These are phyloP conservation scores for Neurospora hispaniola DNA, from an alignment of 495 filamentous ascomycete genomes.

Conservation along the genomic window DNA sequence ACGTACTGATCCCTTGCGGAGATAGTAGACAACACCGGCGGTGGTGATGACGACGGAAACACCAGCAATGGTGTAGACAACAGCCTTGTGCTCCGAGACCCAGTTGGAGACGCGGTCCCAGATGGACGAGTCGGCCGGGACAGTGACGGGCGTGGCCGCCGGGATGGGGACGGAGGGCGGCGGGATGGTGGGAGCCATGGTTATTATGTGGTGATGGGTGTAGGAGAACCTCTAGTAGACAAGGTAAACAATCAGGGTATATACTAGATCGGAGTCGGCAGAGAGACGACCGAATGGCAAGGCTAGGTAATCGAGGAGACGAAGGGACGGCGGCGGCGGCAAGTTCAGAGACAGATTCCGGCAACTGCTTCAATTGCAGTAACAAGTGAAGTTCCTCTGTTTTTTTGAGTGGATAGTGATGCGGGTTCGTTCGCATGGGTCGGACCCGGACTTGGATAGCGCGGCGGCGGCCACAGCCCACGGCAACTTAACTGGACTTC, in stretches of 20 bases:
- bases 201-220: background rate
- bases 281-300: slow-evolving; percentile 5
- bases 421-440: background rate
- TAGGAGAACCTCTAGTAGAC: background rate
- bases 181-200: slow-evolving; percentile 33
- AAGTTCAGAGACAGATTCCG: background rate
- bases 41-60: slow-evolving; percentile 82
- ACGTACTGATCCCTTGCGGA: slow-evolving; percentile 42
- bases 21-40: slow-evolving; percentile 86
- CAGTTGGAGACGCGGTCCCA: slow-evolving; percentile 87
- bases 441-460: background rate
- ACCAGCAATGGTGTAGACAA: slow-evolving; percentile 92
- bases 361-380: background rate
- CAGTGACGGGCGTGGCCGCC: slow-evolving; percentile 23
- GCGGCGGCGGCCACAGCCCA: background rate
- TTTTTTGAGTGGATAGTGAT: slow-evolving; percentile 1
- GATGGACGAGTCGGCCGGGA: slow-evolving; percentile 50
- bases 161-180: slow-evolving; percentile 31
- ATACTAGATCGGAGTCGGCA: slow-evolving; percentile 5
- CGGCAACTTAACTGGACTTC: background rate
- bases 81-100: slow-evolving; percentile 88
- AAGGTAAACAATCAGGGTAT: slow-evolving; percentile 1
- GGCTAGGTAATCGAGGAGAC: background rate
- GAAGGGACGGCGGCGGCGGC: background rate
- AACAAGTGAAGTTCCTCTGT: background rate